A percentile compares a stretch with the other conserved stretches of the same genome.
Evolutionary conservation across 768 basidiomycete genomes (phyloP).

Genomic region (Albatrellus ellisii): DNA sequence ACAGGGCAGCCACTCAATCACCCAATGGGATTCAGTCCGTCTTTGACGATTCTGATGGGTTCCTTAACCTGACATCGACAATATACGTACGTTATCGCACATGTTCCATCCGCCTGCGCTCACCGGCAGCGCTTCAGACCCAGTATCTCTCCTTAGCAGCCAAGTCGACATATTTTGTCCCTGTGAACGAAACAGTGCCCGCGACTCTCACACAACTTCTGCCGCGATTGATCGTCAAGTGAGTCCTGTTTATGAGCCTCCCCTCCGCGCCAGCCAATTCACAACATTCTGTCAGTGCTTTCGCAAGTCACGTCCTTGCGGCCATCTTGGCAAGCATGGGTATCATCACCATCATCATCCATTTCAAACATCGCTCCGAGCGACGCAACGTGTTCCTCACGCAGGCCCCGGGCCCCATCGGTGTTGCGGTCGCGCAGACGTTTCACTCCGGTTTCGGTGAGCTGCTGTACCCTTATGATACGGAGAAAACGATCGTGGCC

Average conservation of each 20-base stretch:
- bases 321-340: no score
- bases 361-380: background rate
- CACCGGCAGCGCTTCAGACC: constrained; percentile 24
- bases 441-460: constrained; percentile 12
- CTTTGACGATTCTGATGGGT: constrained; percentile 36
- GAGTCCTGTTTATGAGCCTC: constrained; percentile 16
- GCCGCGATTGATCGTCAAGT: constrained; percentile 49
- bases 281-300: no score
- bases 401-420: constrained; percentile 8
- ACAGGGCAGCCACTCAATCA: constrained; percentile 32
- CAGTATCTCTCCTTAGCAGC: constrained; percentile 46
- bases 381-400: constrained; percentile 9
- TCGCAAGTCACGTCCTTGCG: no score
- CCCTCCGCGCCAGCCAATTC: background rate
- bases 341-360: no score
- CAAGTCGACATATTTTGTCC: constrained; percentile 44
- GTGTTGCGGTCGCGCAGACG: constrained; percentile 5
- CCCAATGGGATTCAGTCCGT: constrained; percentile 28
- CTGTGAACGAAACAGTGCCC: constrained; percentile 23
- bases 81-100: constrained; percentile 34
- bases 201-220: constrained; percentile 28
- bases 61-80: constrained; percentile 34
- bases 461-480: constrained; percentile 10
- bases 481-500: background rate
- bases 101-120: background rate